These are phyloP conservation scores for Psidium friedrichsthalianum DNA, from an alignment of 345 rosid genomes.

Conservation along the genomic window DNA sequence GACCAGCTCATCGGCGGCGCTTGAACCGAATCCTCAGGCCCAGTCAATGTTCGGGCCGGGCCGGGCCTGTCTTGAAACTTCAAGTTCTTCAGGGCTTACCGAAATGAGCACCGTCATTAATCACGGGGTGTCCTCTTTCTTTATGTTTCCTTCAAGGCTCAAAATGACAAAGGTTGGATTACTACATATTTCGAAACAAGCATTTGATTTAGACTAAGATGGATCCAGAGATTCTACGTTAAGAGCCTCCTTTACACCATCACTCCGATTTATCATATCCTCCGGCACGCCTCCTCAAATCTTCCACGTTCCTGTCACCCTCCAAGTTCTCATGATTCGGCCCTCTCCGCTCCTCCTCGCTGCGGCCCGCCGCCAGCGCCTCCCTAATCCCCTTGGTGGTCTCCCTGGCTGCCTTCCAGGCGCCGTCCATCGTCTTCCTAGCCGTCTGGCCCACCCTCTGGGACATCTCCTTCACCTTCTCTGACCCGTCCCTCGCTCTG, in stretches of 20 bases:
- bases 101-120: neutral
- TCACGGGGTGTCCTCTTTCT: neutral
- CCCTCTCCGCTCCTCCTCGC: neutral
- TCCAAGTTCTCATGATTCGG: constrained; percentile 8
- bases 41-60: neutral
- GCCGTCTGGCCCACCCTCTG: constrained; percentile 23
- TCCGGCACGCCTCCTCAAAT: constrained; percentile 13
- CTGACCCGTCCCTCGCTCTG: constrained; percentile 27
- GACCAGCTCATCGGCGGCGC: neutral
- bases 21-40: neutral
- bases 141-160: neutral
- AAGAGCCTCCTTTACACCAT: neutral
- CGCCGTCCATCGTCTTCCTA: constrained; percentile 30
- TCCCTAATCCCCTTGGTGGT: constrained; percentile 21
- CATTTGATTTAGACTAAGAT: neutral
- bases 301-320: constrained; percentile 31
- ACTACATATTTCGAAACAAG: neutral
- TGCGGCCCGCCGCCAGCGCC: neutral
- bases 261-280: constrained; percentile 10
- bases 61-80: neutral
- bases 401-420: constrained; percentile 29
- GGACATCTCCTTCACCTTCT: constrained; percentile 24
- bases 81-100: no score
- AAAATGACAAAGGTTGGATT: neutral
- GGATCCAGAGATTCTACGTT: neutral